These are phyloP conservation scores for Triglochin maritima DNA, from an alignment of 106 monocot genomes.

Conservation along the genomic window DNA sequence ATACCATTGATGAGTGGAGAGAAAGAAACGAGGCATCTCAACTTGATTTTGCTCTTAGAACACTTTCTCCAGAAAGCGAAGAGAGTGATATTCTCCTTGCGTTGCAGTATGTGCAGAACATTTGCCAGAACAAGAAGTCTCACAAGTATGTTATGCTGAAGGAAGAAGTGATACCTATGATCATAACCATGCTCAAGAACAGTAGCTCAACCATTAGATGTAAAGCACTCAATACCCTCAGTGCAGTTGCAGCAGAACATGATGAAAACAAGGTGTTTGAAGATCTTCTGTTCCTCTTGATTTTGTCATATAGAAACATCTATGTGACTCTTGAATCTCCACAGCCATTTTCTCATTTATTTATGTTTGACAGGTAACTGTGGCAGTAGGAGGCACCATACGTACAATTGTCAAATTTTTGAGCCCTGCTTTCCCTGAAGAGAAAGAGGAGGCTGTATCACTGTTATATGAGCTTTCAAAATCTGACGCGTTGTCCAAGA, in stretches of 20 bases:
- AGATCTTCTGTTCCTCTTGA: constrained; percentile 4
- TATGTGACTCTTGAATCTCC: background rate
- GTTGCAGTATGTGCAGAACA: constrained; percentile 32
- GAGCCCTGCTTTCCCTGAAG: constrained; percentile 44
- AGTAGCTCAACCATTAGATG: constrained; percentile 45
- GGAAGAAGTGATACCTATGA: constrained; percentile 42
- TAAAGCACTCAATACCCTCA: constrained; percentile 67
- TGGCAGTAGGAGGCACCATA: constrained; percentile 57
- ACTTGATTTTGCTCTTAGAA: constrained; percentile 51
- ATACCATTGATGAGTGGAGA: constrained; percentile 92
- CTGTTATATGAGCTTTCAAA: constrained; percentile 84
- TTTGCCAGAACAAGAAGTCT: constrained; percentile 54
- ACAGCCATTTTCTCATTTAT: background rate
- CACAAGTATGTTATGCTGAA: constrained; percentile 46
- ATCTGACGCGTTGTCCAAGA: constrained; percentile 54
- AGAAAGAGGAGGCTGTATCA: constrained; percentile 70
- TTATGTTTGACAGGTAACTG: constrained; percentile 34
- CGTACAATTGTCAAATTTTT: constrained; percentile 83
- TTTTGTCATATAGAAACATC: background rate
- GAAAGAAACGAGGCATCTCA: constrained; percentile 69
- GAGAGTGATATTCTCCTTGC: constrained; percentile 59
- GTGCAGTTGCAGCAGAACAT: constrained; percentile 61
- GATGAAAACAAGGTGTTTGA: constrained; percentile 69
- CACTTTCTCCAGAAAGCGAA: constrained; percentile 41
- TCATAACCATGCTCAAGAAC: constrained; percentile 66